Base-by-base conservation (phyloP, 495 filamentous ascomycete species). In the Neurospora tetrasperma region DNA sequence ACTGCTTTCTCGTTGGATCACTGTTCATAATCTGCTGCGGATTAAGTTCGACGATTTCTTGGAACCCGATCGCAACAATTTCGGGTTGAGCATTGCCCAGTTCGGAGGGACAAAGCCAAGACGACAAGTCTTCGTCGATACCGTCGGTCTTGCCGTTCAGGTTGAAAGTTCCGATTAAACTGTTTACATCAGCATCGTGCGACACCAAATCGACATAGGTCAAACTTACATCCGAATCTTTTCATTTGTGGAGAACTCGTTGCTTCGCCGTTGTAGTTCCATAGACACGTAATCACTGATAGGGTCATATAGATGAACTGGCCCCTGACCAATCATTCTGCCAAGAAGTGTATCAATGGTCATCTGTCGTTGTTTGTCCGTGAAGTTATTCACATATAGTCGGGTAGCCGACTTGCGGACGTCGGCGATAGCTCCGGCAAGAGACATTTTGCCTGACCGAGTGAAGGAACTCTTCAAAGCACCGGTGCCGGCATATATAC, bases 1-100 rank as follows among this genome's bases (percentile, higher is more conserved):
- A 82, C 77, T 94, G 90, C 70, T 94, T 91, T 72, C 92, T 88
- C 10, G 87, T 88, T 31, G 96, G 96, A 84, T 98, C 94, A 46
- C 94, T 98, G 71, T 96, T 96, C 94, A 99, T 98, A 77, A 99
- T 98, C 78, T 99, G 96, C 80, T 98, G 95, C 20, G 96, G 95
- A 76, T 93, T 97, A 16, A 99, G 85, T 78, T 95, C 91, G 18
- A 99, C 96, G 71, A 99, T 98, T 83, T 99, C 96, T 76, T 99
- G 96, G 76, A 99, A 98, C 0, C 93, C 96, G 40, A 97, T 89
- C 10, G 89, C 94, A 70, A 96, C 88, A 42, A 99, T 91, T 69
- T 94, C 89, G 27, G 96, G 92, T 59, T 89, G 86, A 27, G 83
- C 80, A 9, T 78, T 74, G 40, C 85, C 85, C 3, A 88, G 75